These are phyloP conservation scores for Sporobolomyces pararoseus DNA, from an alignment of 768 basidiomycete genomes.

Conservation along the genomic window DNA sequence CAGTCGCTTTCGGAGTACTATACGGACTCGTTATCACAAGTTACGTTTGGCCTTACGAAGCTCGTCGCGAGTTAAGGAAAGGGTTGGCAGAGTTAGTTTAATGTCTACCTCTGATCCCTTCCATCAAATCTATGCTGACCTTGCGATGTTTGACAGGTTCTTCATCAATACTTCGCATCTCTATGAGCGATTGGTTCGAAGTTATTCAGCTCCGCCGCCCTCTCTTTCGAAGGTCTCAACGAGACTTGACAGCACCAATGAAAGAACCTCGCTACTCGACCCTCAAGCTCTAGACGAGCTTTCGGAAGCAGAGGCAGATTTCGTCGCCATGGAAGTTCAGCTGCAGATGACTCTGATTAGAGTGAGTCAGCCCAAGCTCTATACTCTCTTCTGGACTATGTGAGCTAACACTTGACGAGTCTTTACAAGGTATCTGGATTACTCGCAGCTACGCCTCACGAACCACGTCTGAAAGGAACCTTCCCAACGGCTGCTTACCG, in stretches of 20 bases:
- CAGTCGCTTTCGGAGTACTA: conserved; percentile 78
- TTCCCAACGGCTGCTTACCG: conserved; percentile 85
- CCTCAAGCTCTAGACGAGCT: conserved; percentile 14
- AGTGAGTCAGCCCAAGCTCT: too few relatives aligned
- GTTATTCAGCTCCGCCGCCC: conserved; percentile 67
- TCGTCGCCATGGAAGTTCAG: conserved; percentile 66
- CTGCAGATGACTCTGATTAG: conserved; percentile 82
- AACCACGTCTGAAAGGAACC: conserved; percentile 90
- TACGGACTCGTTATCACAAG: conserved; percentile 85
- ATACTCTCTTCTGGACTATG: too few relatives aligned
- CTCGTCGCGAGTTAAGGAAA: conserved; percentile 76
- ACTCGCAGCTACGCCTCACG: conserved; percentile 83
- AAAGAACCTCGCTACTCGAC: conserved; percentile 25
- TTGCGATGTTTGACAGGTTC: conserved; percentile 58
- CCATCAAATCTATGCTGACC: not conserved
- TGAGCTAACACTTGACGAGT: too few relatives aligned
- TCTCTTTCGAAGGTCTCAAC: conserved; percentile 7
- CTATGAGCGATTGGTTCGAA: conserved; percentile 83
- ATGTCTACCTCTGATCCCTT: not conserved
- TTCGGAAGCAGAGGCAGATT: conserved; percentile 18
- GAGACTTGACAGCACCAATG: not conserved
- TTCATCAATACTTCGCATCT: conserved; percentile 91
- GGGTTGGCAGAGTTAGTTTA: conserved; percentile 75
- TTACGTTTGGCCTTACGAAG: conserved; percentile 95
- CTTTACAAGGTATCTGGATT: conserved; percentile 67